Evolutionary conservation across 148 eudicot genomes (phyloP), one percentile per base, ranked within the genome.

Genomic region (Linanthus parryae): DNA sequence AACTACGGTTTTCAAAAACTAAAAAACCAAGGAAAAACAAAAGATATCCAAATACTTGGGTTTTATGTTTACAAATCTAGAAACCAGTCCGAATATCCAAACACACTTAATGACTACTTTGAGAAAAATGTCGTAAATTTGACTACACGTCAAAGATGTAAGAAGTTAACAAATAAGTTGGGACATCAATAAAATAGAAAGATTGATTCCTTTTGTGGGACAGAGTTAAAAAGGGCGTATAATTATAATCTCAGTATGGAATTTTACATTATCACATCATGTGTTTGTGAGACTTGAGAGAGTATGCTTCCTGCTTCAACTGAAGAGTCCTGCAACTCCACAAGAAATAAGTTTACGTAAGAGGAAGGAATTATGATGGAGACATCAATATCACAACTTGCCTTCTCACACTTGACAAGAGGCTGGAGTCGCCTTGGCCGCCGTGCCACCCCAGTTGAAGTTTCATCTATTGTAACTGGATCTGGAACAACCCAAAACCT

Each of bases 221-320:
- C n/a, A n/a, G n/a, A n/a, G n/a, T n/a, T n/a, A n/a, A n/a, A n/a
- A n/a, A n/a, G n/a, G n/a, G n/a, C n/a, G n/a, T 39, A 20, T 31
- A 30, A 10, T n/a, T 29, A 9, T 50, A 14, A 52, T 5, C 28
- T 54, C 38, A 23, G 35, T 43, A 28, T 17, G 54, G 61, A 69
- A 61, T 54, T 54, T 61, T 80, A 80, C 92, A 59, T 73, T 64
- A 84, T 74, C 24, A 73, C 42, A 22, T 72, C 67, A 52, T 73
- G 84, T 47, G 78, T 72, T 52, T 56, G 70, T 23, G 84, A 74
- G 61, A 74, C 76, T 63, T 72, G 68, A 63, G 76, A 81, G 37
- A 68, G 67, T 36, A 66, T 58, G 50, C 56, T 57, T 1, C 48
- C 47, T 7, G 59, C 42, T 40, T 68, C 64, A 5, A 51, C 47